Conservation (phyloP, 2,329 filamentous ascomycete species). For the Amylocarpus encephaloides region DNA sequence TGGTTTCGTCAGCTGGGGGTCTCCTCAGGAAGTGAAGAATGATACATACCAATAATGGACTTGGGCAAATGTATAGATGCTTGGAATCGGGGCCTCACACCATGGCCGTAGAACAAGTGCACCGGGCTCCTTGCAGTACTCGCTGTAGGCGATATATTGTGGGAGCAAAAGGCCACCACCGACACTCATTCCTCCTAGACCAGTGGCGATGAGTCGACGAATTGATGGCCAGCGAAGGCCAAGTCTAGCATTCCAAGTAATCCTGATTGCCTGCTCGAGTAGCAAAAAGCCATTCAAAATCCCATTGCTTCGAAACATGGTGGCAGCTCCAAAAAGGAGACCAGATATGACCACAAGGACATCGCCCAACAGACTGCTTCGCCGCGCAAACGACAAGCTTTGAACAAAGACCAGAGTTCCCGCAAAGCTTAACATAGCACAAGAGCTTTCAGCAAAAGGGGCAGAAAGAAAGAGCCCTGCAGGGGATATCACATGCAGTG, state of each 20-base stretch:
- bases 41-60: constrained; percentile 73
- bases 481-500: constrained; percentile 76
- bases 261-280: constrained; percentile 48
- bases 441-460: constrained; percentile 76
- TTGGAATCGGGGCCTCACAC: constrained; percentile 69
- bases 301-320: constrained; percentile 77
- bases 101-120: constrained; percentile 51
- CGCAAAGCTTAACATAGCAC: constrained; percentile 68
- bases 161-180: constrained; percentile 63
- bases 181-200: constrained; percentile 61
- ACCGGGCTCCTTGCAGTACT: constrained; percentile 52
- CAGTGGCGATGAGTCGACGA: constrained; percentile 49
- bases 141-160: constrained; percentile 66
- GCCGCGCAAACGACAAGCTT: constrained; percentile 34
- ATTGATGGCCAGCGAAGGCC: constrained; percentile 39
- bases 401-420: constrained; percentile 66
- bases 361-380: constrained; percentile 33
- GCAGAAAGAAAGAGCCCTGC: constrained; percentile 85
- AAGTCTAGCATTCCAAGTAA: constrained; percentile 36
- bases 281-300: constrained; percentile 75
- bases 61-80: constrained; percentile 89
- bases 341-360: constrained; percentile 56
- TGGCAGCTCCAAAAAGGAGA: constrained; percentile 63
- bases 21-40: not conserved
- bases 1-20: constrained; percentile 33